Evolutionary conservation across 768 basidiomycete genomes (phyloP).

Genomic region (Ephemerocybe angulata): DNA sequence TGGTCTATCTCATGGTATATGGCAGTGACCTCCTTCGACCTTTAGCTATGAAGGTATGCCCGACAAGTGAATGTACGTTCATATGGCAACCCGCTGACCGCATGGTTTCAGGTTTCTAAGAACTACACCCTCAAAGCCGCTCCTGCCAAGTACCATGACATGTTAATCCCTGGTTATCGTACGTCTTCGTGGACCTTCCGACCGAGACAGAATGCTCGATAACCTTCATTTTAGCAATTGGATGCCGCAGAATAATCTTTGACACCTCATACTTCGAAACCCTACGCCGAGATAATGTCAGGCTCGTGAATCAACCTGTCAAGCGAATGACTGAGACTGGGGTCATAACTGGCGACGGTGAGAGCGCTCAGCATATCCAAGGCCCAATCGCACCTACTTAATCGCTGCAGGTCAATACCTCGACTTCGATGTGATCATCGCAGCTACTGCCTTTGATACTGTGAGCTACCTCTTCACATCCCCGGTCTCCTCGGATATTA

Average conservation of each 20-base stretch:
- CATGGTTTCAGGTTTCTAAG: not conserved
- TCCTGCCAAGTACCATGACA: not conserved
- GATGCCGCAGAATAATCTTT: not conserved
- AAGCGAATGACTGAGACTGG: not conserved
- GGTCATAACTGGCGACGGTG: not conserved
- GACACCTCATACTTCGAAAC: not conserved
- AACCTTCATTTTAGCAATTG: not conserved
- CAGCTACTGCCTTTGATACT: not conserved
- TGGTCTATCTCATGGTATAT: not conserved
- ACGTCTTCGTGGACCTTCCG: not conserved
- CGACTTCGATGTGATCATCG: not conserved
- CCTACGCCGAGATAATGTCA: not conserved
- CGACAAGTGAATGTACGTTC: not conserved
- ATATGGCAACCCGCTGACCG: not conserved
- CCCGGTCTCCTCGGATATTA: not conserved
- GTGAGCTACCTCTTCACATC: not conserved
- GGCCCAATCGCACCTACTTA: not conserved
- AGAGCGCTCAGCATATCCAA: not conserved
- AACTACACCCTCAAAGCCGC: not conserved
- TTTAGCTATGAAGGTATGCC: not conserved
- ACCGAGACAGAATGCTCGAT: not conserved
- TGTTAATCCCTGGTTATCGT: not conserved
- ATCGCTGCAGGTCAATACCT: not conserved
- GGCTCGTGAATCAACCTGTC: not conserved
- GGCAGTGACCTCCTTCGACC: not conserved